Evolutionary conservation across 306 rosid genomes (phyloP).

Genomic region (Elaeagnus macrophylla): DNA sequence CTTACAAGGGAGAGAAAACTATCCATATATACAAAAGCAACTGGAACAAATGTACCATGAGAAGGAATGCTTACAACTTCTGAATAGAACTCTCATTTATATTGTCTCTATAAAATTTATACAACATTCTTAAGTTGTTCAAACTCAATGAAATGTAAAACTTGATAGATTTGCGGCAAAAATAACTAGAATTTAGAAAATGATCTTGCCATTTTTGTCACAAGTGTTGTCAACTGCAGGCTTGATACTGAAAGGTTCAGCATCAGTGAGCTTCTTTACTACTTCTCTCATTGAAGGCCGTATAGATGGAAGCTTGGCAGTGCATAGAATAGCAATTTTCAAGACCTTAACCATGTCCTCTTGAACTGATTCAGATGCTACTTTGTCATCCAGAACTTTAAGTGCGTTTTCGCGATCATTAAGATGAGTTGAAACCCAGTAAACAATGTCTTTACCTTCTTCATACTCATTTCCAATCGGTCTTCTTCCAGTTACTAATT

Average conservation of each 20-base stretch:
- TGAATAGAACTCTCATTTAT: too few relatives aligned
- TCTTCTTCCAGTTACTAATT: slow-evolving; percentile 69
- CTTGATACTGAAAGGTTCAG: slow-evolving; percentile 40
- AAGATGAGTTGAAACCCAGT: slow-evolving; percentile 66
- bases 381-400: slow-evolving; percentile 53
- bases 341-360: slow-evolving; percentile 66
- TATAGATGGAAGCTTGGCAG: slow-evolving; percentile 64
- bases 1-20: too few relatives aligned
- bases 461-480: slow-evolving; percentile 77
- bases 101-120: too few relatives aligned
- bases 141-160: too few relatives aligned
- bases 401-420: slow-evolving; percentile 41
- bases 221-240: slow-evolving; percentile 9
- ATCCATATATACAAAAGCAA: too few relatives aligned
- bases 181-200: slow-evolving; percentile 5
- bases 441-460: slow-evolving; percentile 83
- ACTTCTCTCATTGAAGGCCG: slow-evolving; percentile 95
- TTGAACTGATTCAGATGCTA: slow-evolving; percentile 30
- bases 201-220: slow-evolving; percentile 22
- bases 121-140: too few relatives aligned
- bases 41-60: too few relatives aligned
- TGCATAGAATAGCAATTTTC: slow-evolving; percentile 72
- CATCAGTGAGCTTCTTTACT: slow-evolving; percentile 69
- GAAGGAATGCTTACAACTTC: too few relatives aligned
- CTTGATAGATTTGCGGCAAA: too few relatives aligned